phyloP scores from a whole-genome alignment of 208 protist genomes.

The Acanthamoeba lenticulata region DNA sequence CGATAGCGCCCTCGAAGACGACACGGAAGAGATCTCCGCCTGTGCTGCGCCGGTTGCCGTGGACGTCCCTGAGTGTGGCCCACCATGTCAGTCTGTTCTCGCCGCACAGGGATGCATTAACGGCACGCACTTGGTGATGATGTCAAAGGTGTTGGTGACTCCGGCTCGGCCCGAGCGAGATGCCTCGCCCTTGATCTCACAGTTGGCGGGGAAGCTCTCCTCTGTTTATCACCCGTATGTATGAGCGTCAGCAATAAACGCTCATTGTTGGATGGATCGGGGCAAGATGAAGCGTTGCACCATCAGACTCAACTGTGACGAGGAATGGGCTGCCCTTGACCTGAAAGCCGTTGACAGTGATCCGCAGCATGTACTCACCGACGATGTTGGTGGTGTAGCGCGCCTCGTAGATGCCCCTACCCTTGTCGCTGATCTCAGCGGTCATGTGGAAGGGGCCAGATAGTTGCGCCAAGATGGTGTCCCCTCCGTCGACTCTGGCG shows the following conservation, averaged over 20 bases:
- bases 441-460: neutral
- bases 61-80: neutral
- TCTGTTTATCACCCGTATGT: neutral
- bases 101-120: no score
- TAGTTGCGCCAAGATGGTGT: neutral
- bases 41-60: neutral
- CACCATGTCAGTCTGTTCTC: no score
- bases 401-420: neutral
- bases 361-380: neutral
- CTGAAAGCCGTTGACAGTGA: constrained; percentile 19
- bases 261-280: no score
- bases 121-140: neutral
- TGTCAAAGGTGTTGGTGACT: neutral
- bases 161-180: neutral
- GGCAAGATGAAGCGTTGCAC: neutral
- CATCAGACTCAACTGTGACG: neutral
- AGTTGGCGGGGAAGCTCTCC: neutral
- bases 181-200: neutral
- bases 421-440: neutral
- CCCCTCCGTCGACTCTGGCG: neutral
- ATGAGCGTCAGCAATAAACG: neutral
- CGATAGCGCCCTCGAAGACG: neutral
- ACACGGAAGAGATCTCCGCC: neutral
- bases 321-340: neutral
- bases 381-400: neutral